Percentiles rank a stretch among this genome's conserved stretches.
phyloP scores from a whole-genome alignment of 495 filamentous ascomycete genomes.

The Penicillium macrosclerotiorum region DNA sequence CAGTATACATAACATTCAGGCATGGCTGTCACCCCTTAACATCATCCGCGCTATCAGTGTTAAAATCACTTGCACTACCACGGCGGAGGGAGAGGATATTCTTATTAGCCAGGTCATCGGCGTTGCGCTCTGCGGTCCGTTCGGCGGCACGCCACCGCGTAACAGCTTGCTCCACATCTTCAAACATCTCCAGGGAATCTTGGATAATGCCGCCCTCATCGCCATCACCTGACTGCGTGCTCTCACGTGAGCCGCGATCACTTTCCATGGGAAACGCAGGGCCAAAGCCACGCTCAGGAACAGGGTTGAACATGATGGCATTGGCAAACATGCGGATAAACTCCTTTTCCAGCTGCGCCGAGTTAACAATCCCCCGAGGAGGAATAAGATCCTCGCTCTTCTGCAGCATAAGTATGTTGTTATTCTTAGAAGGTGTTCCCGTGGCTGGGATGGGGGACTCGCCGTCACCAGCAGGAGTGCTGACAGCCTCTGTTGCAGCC shows the following conservation, averaged over 20 bases:
- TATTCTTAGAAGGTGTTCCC: constrained; percentile 37
- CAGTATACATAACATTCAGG: constrained; percentile 14
- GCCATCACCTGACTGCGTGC: constrained; percentile 47
- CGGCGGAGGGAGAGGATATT: constrained; percentile 41
- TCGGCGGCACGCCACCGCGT: constrained; percentile 60
- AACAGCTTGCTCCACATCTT: constrained; percentile 65
- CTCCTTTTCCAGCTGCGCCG: constrained; percentile 89
- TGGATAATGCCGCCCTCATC: constrained; percentile 81
- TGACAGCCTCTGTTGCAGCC: constrained; percentile 54
- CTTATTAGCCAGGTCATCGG: constrained; percentile 43
- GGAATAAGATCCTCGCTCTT: constrained; percentile 74
- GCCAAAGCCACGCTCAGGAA: constrained; percentile 66
- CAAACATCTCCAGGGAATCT: constrained; percentile 79
- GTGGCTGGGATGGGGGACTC: constrained; percentile 38
- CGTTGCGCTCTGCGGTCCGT: constrained; percentile 49
- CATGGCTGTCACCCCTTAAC: constrained; percentile 30
- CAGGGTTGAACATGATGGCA: constrained; percentile 94
- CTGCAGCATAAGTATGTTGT: constrained; percentile 52
- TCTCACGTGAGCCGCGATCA: constrained; percentile 38
- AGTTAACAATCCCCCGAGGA: constrained; percentile 90
- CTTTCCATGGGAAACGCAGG: constrained; percentile 52
- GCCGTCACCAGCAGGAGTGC: constrained; percentile 45
- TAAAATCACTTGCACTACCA: constrained; percentile 43
- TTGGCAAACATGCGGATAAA: constrained; percentile 98
- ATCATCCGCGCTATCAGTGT: constrained; percentile 43